phyloP scores from a whole-genome alignment of 768 basidiomycete species.

The Boletus coccyginus region DNA sequence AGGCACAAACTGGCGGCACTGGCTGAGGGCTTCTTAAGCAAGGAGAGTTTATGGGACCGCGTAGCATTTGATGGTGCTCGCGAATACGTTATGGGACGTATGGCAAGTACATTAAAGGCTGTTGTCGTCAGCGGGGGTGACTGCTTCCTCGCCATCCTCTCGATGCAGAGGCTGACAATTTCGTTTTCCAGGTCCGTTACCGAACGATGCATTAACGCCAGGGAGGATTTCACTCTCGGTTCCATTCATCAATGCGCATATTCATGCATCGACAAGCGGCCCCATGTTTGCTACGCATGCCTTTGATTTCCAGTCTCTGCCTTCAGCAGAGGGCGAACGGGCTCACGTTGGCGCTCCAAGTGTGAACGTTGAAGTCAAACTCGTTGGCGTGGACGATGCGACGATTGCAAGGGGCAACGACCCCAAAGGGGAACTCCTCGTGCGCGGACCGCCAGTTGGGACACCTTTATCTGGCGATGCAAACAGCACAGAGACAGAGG shows the following conservation, averaged over 20 bases:
- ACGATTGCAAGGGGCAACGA: slow-evolving; percentile 63
- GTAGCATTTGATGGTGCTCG: slow-evolving; percentile 71
- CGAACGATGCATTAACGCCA: slow-evolving; percentile 50
- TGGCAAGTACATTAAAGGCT: slow-evolving; percentile 60
- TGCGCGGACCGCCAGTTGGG: slow-evolving; percentile 76
- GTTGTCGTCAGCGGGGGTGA: slow-evolving; percentile 72
- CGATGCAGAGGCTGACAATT: background rate
- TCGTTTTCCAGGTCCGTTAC: slow-evolving; percentile 43
- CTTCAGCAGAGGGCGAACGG: slow-evolving; percentile 31
- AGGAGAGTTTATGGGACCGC: slow-evolving; percentile 83
- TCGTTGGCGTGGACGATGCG: slow-evolving; percentile 66
- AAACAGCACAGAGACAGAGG: slow-evolving; percentile 40
- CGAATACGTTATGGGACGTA: slow-evolving; percentile 53
- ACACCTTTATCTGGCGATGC: slow-evolving; percentile 33
- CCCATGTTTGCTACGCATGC: slow-evolving; percentile 83
- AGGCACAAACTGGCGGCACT: slow-evolving; percentile 75
- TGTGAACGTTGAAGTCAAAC: slow-evolving; percentile 81
- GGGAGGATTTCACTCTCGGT: slow-evolving; percentile 75
- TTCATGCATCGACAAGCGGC: slow-evolving; percentile 62
- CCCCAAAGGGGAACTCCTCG: slow-evolving; percentile 56
- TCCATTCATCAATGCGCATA: slow-evolving; percentile 65
- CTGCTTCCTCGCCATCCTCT: slow-evolving; percentile 15
- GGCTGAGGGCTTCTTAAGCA: slow-evolving; percentile 69
- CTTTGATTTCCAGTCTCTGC: slow-evolving; percentile 79
- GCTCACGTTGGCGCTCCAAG: slow-evolving; percentile 74